Conservation (phyloP, 805 yeast species). For the Wickerhamomyces chaumierensis region DNA sequence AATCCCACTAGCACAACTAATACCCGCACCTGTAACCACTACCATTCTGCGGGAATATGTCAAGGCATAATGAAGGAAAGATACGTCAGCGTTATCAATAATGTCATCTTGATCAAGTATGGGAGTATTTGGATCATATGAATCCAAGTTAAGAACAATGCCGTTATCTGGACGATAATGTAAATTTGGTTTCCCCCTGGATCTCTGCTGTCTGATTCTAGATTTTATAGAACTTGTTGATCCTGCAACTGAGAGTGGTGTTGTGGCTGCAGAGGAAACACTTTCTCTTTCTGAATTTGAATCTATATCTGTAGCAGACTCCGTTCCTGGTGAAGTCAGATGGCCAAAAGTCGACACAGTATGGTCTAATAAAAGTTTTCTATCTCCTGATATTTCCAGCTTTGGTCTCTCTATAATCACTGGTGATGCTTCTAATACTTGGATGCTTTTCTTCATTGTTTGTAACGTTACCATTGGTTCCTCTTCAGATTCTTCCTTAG, state of each 20-base stretch:
- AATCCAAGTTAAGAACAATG: conserved; percentile 27
- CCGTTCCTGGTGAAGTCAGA: neutral
- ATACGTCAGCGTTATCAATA: conserved; percentile 28
- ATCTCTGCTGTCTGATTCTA: conserved; percentile 1
- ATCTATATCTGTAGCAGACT: neutral
- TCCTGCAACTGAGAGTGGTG: too few species aligned
- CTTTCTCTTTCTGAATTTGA: neutral
- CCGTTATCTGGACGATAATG: conserved; percentile 36
- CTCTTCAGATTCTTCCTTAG: too few species aligned
- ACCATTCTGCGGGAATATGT: conserved; percentile 46
- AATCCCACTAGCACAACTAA: conserved; percentile 83
- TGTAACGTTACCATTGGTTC: too few species aligned
- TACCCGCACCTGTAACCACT: conserved; percentile 81
- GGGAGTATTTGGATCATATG: conserved; percentile 15
- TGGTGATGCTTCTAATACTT: neutral
- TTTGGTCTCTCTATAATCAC: neutral
- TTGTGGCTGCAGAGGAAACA: too few species aligned
- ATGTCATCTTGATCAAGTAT: conserved; percentile 22
- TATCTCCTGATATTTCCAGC: neutral
- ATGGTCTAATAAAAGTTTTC: neutral
- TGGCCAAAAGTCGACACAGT: too few species aligned
- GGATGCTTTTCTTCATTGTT: too few species aligned
- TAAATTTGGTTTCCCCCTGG: conserved; percentile 32
- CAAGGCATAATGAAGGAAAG: conserved; percentile 41
- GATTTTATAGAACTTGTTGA: neutral